Percentiles rank a stretch among this genome's conserved stretches.
Conservation (phyloP, 345 rosid species). For the Excoecaria cochinchinensis region DNA sequence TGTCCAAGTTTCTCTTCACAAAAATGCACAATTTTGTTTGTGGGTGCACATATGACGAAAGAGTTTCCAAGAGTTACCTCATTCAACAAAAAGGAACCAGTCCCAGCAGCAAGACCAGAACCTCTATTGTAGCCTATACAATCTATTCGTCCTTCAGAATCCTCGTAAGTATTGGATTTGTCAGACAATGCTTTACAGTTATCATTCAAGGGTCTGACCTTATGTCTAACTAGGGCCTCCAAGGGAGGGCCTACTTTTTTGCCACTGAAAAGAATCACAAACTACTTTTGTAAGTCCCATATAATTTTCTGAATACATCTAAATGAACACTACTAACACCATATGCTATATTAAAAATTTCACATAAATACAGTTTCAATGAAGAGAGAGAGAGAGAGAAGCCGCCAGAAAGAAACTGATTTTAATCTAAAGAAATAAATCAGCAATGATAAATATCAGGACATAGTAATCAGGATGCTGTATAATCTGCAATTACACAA, state of each 20-base stretch:
- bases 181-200: constrained; percentile 37
- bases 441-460: not conserved
- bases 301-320: not conserved
- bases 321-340: not conserved
- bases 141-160: constrained; percentile 19
- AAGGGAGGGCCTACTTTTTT: constrained; percentile 62
- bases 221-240: constrained; percentile 40
- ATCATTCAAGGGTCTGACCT: constrained; percentile 23
- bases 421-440: not conserved
- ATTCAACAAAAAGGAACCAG: constrained; percentile 53
- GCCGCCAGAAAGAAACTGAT: not conserved
- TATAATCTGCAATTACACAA: not conserved
- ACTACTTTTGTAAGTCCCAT: not conserved
- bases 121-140: constrained; percentile 21
- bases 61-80: constrained; percentile 43
- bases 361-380: not conserved
- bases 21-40: not conserved
- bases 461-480: not conserved
- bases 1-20: not conserved
- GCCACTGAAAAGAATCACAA: constrained; percentile 50
- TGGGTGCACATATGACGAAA: not conserved
- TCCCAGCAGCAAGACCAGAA: constrained; percentile 47
- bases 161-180: constrained; percentile 25
- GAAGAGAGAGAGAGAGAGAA: not conserved
- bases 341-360: not conserved